Conservation (phyloP, 768 basidiomycete species). For the Gloeophyllum trabeum region DNA sequence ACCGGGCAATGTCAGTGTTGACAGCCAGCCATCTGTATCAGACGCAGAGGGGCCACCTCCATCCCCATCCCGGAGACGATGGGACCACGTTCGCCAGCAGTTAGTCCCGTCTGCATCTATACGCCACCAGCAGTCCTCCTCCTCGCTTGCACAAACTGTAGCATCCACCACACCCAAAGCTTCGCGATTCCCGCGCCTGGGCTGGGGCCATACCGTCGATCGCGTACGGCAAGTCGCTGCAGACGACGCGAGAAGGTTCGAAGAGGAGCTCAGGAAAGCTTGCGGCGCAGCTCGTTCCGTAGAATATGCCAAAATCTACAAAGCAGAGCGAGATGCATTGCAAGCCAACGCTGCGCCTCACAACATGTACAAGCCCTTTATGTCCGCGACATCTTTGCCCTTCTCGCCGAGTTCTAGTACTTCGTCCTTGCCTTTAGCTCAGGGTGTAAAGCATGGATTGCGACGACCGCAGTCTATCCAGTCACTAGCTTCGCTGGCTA, state of each 20-base stretch:
- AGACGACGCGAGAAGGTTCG: slow-evolving; percentile 38
- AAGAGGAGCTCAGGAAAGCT: slow-evolving; percentile 43
- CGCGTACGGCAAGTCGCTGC: slow-evolving; percentile 39
- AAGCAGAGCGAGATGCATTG: slow-evolving; percentile 23
- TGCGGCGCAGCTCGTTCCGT: slow-evolving; percentile 41
- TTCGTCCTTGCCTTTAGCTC: slow-evolving; percentile 13
- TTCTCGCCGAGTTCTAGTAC: slow-evolving; percentile 12
- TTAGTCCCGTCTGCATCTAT: slow-evolving; percentile 25
- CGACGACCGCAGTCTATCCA: slow-evolving; percentile 34
- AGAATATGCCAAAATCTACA: slow-evolving; percentile 20
- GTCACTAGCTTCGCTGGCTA: slow-evolving; percentile 16
- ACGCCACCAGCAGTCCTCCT: slow-evolving; percentile 4
- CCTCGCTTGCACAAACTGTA: slow-evolving; percentile 12
- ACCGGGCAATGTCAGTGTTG: too few species aligned
- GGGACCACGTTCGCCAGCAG: slow-evolving; percentile 45
- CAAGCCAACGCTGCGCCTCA: slow-evolving; percentile 9
- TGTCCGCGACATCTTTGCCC: slow-evolving; percentile 24
- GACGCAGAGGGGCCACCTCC: not conserved
- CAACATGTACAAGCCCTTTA: slow-evolving; percentile 20
- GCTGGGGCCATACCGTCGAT: slow-evolving; percentile 57
- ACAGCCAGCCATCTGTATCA: not conserved
- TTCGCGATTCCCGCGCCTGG: slow-evolving; percentile 36
- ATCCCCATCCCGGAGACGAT: slow-evolving; percentile 30
- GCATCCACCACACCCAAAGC: slow-evolving; percentile 28
- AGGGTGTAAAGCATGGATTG: slow-evolving; percentile 18